phyloP scores from a whole-genome alignment of 1,139 yeast genomes.

The Candida sanyaensis region DNA sequence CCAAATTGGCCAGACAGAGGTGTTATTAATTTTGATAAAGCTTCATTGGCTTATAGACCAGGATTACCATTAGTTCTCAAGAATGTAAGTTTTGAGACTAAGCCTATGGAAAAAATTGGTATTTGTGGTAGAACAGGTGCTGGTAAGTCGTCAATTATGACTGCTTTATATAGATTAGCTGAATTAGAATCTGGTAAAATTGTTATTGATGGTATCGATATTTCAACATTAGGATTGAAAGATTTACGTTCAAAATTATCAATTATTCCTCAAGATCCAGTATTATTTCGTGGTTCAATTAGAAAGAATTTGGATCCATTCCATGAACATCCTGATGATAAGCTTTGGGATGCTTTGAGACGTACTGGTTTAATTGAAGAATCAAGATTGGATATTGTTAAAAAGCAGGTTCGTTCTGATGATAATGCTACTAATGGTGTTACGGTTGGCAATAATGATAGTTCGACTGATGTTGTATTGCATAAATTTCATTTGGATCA shows the following conservation, averaged over 20 bases:
- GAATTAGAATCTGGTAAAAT: slow-evolving; percentile 57
- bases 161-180: slow-evolving; percentile 61
- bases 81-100: slow-evolving; percentile 46
- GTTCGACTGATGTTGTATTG: slow-evolving; percentile 13
- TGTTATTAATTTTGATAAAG: slow-evolving; percentile 57
- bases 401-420: slow-evolving; percentile 14
- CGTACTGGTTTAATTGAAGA: slow-evolving; percentile 32
- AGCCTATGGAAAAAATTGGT: slow-evolving; percentile 65
- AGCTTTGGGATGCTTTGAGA: slow-evolving; percentile 36
- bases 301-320: slow-evolving; percentile 79
- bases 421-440: slow-evolving; percentile 1
- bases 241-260: slow-evolving; percentile 76
- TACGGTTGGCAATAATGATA: slow-evolving; percentile 7
- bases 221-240: slow-evolving; percentile 66
- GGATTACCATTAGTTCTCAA: slow-evolving; percentile 75
- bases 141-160: slow-evolving; percentile 71
- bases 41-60: slow-evolving; percentile 68
- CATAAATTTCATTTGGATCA: slow-evolving; percentile 45
- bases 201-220: slow-evolving; percentile 61
- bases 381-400: slow-evolving; percentile 23
- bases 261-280: slow-evolving; percentile 94
- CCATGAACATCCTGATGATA: slow-evolving; percentile 29
- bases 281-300: slow-evolving; percentile 80
- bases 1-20: slow-evolving; percentile 51
- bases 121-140: slow-evolving; percentile 85